Conservation (phyloP, 306 rosid genomes). For the Canavalia gladiata region DNA sequence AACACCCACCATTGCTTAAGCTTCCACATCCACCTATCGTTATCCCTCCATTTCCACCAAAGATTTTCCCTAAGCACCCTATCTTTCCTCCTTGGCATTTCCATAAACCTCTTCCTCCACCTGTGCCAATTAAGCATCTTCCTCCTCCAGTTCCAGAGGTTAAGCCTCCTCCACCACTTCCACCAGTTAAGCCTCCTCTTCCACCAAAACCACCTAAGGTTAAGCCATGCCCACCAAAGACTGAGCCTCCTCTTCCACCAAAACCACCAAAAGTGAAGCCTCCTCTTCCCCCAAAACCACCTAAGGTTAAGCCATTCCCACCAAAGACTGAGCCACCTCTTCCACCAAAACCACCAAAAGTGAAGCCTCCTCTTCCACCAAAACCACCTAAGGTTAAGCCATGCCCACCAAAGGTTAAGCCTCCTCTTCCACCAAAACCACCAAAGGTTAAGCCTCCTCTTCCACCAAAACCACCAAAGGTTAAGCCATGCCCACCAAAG, state of each 20-base stretch:
- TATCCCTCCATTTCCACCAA: conserved; percentile 57
- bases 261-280: background rate
- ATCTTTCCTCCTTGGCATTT: conserved; percentile 44
- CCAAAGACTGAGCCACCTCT: background rate
- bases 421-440: conserved; percentile 17
- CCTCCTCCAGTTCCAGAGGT: conserved; percentile 51
- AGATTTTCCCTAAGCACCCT: conserved; percentile 54
- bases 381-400: background rate
- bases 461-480: too few species aligned
- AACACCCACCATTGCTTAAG: conserved; percentile 59
- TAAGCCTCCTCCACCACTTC: conserved; percentile 42
- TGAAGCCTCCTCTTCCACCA: background rate
- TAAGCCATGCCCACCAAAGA: background rate
- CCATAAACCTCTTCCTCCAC: conserved; percentile 39
- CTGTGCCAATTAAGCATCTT: conserved; percentile 33
- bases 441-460: background rate
- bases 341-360: background rate
- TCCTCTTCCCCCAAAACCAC: background rate
- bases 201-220: background rate
- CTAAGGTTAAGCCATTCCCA: background rate
- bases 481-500: too few species aligned
- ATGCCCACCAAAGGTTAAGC: conserved; percentile 22
- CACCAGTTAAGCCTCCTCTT: background rate
- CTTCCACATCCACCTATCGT: conserved; percentile 54
- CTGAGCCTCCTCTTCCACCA: conserved; percentile 23